A percentile compares a stretch with the other conserved stretches of the same genome.
Evolutionary conservation across 345 rosid genomes (phyloP).

Genomic region (Hibiscus syriacus): DNA sequence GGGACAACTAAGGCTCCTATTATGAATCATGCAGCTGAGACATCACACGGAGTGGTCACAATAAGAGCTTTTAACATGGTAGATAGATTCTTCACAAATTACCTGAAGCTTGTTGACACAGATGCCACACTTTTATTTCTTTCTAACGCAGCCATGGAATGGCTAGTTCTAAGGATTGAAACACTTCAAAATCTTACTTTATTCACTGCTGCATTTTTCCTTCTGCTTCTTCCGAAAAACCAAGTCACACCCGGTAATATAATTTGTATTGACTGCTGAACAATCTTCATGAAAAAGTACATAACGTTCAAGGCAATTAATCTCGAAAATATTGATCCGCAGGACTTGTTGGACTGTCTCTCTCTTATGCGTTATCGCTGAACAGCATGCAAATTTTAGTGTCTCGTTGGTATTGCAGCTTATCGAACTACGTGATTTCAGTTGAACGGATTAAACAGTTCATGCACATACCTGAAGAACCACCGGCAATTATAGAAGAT

Average conservation of each 20-base stretch:
- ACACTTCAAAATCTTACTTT: conserved; percentile 61
- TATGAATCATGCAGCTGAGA: conserved; percentile 81
- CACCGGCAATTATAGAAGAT: conserved; percentile 53
- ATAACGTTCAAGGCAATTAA: background rate
- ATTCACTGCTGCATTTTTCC: conserved; percentile 63
- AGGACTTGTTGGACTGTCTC: conserved; percentile 70
- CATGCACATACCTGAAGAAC: conserved; percentile 54
- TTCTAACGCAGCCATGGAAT: conserved; percentile 71
- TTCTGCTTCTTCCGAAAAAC: conserved; percentile 62
- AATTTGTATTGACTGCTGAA: background rate
- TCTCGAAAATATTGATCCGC: conserved; percentile 1
- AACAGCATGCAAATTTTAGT: conserved; percentile 43
- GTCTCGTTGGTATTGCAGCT: conserved; percentile 52
- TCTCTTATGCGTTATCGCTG: conserved; percentile 64
- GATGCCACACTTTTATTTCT: conserved; percentile 75
- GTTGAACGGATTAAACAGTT: conserved; percentile 73
- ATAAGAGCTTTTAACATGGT: conserved; percentile 66
- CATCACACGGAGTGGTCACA: conserved; percentile 76
- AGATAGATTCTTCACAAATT: conserved; percentile 57
- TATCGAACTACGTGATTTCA: conserved; percentile 60
- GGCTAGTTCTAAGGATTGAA: conserved; percentile 70
- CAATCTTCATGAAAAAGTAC: background rate
- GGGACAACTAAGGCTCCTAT: conserved; percentile 79
- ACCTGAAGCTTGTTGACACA: conserved; percentile 50
- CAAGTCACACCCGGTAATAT: conserved; percentile 42